Percentiles rank a stretch among this genome's conserved stretches.
Evolutionary conservation across 805 yeast genomes (phyloP).

Genomic region (Tetrapisispora taiwanensis): DNA sequence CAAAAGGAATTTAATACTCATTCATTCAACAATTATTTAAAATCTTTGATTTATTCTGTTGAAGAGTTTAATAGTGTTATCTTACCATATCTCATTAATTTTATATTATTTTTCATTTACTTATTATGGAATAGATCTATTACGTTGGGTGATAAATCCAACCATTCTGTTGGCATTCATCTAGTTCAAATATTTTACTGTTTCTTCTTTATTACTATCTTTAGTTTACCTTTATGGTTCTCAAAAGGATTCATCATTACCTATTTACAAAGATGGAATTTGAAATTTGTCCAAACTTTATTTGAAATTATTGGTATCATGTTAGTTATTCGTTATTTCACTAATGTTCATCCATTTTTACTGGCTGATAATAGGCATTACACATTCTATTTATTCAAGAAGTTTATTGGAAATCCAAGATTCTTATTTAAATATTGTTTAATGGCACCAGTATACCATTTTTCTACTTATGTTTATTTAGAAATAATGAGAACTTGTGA

Average conservation of each 20-base stretch:
- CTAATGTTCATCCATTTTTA: conserved; percentile 80
- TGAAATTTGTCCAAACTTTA: conserved; percentile 22
- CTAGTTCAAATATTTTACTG: conserved; percentile 77
- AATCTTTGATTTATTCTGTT: conserved; percentile 29
- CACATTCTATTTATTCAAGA: conserved; percentile 75
- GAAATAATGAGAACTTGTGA: conserved; percentile 30
- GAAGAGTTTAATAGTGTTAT: conserved; percentile 28
- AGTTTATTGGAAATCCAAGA: conserved; percentile 39
- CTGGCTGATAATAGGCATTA: conserved; percentile 92
- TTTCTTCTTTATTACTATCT: conserved; percentile 46
- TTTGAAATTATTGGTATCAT: conserved; percentile 32
- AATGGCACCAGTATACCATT: conserved; percentile 64
- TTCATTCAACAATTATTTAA: conserved; percentile 32
- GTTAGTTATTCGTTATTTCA: conserved; percentile 44
- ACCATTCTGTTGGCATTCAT: conserved; percentile 66
- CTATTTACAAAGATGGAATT: conserved; percentile 30
- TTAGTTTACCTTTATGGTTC: conserved; percentile 70
- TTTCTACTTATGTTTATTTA: conserved; percentile 32
- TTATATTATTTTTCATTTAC: conserved; percentile 45
- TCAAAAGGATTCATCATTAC: conserved; percentile 32
- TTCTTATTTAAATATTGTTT: conserved; percentile 38
- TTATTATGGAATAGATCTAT: conserved; percentile 67
- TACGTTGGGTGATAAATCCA: conserved; percentile 83
- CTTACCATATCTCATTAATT: conserved; percentile 46
- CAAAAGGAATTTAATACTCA: conserved; percentile 32